A percentile compares a stretch with the other conserved stretches of the same genome.
These are phyloP conservation scores for Cryptosporidium xiaoi DNA, from an alignment of 169 alveolate genomes.

Conservation along the genomic window DNA sequence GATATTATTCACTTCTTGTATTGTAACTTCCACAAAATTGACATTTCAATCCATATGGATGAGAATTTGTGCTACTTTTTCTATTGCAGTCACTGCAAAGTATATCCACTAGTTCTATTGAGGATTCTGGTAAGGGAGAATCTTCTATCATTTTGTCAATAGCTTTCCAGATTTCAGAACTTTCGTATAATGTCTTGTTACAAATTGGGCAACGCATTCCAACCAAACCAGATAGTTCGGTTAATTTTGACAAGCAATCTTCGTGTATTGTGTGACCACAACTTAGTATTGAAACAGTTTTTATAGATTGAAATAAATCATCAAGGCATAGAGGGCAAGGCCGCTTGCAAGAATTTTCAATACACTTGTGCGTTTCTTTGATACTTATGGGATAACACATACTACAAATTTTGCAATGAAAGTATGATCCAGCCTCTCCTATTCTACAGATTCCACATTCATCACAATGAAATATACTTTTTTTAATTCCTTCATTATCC, in stretches of 20 bases:
- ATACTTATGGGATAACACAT: constrained; percentile 77
- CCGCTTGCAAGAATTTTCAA: constrained; percentile 77
- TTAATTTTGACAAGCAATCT: constrained; percentile 37
- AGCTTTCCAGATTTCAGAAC: constrained; percentile 67
- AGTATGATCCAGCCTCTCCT: constrained; percentile 81
- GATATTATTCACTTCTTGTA: constrained; percentile 49
- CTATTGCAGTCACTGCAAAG: constrained; percentile 72
- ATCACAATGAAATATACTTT: constrained; percentile 84
- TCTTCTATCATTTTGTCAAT: constrained; percentile 76
- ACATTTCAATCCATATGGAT: constrained; percentile 74
- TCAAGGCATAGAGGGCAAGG: constrained; percentile 80
- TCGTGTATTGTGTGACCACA: constrained; percentile 80
- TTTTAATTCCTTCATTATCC: constrained; percentile 80
- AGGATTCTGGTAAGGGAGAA: constrained; percentile 60
- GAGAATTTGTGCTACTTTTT: constrained; percentile 45
- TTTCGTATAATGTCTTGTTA: constrained; percentile 32
- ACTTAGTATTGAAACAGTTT: constrained; percentile 76
- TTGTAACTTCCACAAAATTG: constrained; percentile 71
- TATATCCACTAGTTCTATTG: constrained; percentile 53
- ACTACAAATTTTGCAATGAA: constrained; percentile 83
- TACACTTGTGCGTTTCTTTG: constrained; percentile 77
- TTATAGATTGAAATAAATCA: constrained; percentile 75
- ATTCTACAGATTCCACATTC: constrained; percentile 86
- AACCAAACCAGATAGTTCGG: constrained; percentile 32
- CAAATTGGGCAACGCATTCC: constrained; percentile 64